Evolutionary conservation across 192 early-diverging fungal genomes (phyloP).

Genomic region (Coemansia sp.): DNA sequence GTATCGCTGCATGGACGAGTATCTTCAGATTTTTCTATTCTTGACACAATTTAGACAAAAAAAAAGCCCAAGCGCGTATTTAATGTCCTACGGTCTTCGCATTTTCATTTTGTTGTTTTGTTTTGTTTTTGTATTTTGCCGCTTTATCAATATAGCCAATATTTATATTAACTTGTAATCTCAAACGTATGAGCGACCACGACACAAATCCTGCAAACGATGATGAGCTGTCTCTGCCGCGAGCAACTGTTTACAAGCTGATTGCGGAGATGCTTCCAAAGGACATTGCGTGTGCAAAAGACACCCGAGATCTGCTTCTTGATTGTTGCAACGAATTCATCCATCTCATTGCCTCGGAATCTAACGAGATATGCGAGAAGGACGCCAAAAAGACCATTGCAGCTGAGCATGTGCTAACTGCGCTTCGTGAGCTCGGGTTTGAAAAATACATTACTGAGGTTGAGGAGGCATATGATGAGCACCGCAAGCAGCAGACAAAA

Average conservation of each 20-base stretch:
- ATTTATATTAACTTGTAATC: background rate
- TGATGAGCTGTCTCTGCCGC: conserved; percentile 89
- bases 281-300: conserved; percentile 91
- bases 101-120: background rate
- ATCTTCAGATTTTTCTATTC: background rate
- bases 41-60: background rate
- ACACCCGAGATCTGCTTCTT: conserved; percentile 89
- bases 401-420: conserved; percentile 90
- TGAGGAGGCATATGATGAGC: conserved; percentile 83
- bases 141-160: background rate
- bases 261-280: conserved; percentile 94
- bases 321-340: conserved; percentile 98
- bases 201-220: conserved; percentile 59
- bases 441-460: conserved; percentile 88
- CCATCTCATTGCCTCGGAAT: conserved; percentile 89
- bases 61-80: background rate
- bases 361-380: conserved; percentile 96
- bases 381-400: conserved; percentile 96
- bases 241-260: conserved; percentile 93
- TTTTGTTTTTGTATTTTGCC: background rate
- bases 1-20: background rate
- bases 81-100: background rate
- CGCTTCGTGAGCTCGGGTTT: conserved; percentile 88
- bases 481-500: conserved; percentile 74
- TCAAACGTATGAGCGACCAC: conserved; percentile 61